These are phyloP conservation scores for Kurtzmaniella quercitrusa DNA, from an alignment of 1,139 yeast species.

Conservation along the genomic window DNA sequence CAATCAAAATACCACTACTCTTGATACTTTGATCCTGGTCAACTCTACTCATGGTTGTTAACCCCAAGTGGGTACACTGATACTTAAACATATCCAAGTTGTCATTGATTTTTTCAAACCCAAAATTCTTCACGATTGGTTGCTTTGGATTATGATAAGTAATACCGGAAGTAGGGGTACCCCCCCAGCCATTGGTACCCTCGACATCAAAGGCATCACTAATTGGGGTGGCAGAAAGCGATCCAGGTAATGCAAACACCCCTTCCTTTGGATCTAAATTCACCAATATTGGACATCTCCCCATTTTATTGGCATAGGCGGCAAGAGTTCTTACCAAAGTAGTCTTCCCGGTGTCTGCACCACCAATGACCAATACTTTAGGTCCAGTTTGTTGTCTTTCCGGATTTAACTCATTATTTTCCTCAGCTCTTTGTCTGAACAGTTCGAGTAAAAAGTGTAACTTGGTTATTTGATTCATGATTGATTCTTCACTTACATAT, in stretches of 20 bases:
- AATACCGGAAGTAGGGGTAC: constrained; percentile 84
- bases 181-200: constrained; percentile 71
- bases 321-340: constrained; percentile 63
- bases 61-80: constrained; percentile 54
- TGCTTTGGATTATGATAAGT: constrained; percentile 79
- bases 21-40: constrained; percentile 50
- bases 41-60: constrained; percentile 53
- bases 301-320: constrained; percentile 74
- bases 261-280: constrained; percentile 82
- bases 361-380: constrained; percentile 70
- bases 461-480: constrained; percentile 60
- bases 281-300: constrained; percentile 62
- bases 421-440: constrained; percentile 35
- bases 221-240: constrained; percentile 78
- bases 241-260: constrained; percentile 78
- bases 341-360: constrained; percentile 73
- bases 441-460: constrained; percentile 76
- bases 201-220: constrained; percentile 80
- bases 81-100: constrained; percentile 61
- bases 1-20: constrained; percentile 66
- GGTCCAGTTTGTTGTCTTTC: constrained; percentile 45
- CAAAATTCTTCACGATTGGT: constrained; percentile 79
- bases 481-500: constrained; percentile 67
- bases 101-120: constrained; percentile 56
- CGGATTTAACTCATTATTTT: constrained; percentile 15